These are phyloP conservation scores for Alternaria viburni DNA, from an alignment of 2,329 filamentous ascomycete genomes.

Conservation along the genomic window DNA sequence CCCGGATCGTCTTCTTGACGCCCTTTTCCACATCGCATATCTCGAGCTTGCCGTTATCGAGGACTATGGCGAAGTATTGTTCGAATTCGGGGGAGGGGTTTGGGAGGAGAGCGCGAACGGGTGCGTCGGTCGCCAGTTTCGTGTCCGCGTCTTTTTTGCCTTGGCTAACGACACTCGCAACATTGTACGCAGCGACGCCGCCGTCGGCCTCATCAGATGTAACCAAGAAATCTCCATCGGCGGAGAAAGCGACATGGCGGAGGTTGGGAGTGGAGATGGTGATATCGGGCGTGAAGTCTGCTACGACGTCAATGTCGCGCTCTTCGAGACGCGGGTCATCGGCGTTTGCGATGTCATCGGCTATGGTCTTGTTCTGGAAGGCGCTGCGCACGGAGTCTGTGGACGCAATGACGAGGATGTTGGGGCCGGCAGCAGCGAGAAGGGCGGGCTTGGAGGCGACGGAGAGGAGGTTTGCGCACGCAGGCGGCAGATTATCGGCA, in stretches of 20 bases:
- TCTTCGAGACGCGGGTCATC: constrained; percentile 12
- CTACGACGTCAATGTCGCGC: constrained; percentile 67
- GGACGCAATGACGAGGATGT: constrained; percentile 75
- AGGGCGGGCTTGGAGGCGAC: constrained; percentile 81
- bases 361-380: constrained; percentile 61
- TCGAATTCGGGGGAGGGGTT: constrained; percentile 79
- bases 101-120: constrained; percentile 75
- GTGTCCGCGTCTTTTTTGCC: constrained; percentile 69
- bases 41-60: constrained; percentile 78
- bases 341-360: constrained; percentile 9
- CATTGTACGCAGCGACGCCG: constrained; percentile 78
- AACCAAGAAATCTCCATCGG: constrained; percentile 85
- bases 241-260: constrained; percentile 88
- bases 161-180: constrained; percentile 70
- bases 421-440: constrained; percentile 85
- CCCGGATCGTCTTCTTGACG: constrained; percentile 60
- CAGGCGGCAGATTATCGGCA: constrained; percentile 68
- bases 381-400: constrained; percentile 80
- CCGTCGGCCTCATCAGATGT: constrained; percentile 82
- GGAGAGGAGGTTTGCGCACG: constrained; percentile 82
- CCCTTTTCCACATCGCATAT: constrained; percentile 80
- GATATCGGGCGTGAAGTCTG: constrained; percentile 74
- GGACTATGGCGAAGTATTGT: constrained; percentile 80
- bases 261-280: constrained; percentile 76
- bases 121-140: constrained; percentile 76